phyloP scores from a whole-genome alignment of 2,329 filamentous ascomycete species.

The Botrytis paeoniae region DNA sequence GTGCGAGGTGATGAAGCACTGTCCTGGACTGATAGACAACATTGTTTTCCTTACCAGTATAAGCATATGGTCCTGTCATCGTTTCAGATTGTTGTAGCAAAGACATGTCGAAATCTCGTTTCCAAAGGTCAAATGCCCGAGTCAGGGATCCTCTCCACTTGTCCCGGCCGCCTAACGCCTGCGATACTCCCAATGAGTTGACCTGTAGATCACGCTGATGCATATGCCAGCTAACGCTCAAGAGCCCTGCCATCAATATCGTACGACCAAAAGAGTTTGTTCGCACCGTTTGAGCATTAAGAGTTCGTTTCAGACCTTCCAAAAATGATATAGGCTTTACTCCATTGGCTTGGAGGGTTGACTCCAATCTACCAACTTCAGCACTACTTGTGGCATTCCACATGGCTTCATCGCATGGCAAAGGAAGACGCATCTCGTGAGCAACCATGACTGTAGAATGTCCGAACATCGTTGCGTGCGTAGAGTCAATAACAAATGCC shows the following conservation, averaged over 20 bases:
- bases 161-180: constrained; percentile 79
- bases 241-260: constrained; percentile 87
- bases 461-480: constrained; percentile 96
- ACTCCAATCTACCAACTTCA: constrained; percentile 81
- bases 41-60: constrained; percentile 58
- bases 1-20: constrained; percentile 87
- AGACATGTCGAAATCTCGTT: constrained; percentile 82
- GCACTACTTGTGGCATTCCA: constrained; percentile 88
- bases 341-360: constrained; percentile 74
- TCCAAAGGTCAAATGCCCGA: constrained; percentile 91
- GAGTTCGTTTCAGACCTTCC: constrained; percentile 83
- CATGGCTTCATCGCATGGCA: constrained; percentile 88
- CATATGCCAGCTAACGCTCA: constrained; percentile 97
- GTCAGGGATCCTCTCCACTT: constrained; percentile 87
- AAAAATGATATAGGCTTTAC: constrained; percentile 84
- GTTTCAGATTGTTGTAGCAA: constrained; percentile 56
- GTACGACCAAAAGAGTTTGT: constrained; percentile 93
- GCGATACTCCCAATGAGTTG: constrained; percentile 75
- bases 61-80: constrained; percentile 53
- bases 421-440: constrained; percentile 85
- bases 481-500: constrained; percentile 92
- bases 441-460: constrained; percentile 97
- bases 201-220: constrained; percentile 93
- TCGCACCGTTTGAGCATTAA: constrained; percentile 79
- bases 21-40: constrained; percentile 81